These are phyloP conservation scores for Nicotiana tabacum DNA, from an alignment of 257 asterid species.

Conservation along the genomic window DNA sequence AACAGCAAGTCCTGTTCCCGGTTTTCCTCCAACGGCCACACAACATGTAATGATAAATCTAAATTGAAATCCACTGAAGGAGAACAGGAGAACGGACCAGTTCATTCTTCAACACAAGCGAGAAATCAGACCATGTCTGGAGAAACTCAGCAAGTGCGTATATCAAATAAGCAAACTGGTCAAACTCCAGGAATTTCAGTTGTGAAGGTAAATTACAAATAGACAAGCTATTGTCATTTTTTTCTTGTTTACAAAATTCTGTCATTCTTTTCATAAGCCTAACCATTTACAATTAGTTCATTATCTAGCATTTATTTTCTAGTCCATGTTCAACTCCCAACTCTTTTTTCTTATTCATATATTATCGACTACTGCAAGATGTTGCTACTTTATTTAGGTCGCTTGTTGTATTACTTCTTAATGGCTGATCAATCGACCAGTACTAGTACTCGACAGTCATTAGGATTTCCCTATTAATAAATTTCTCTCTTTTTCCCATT, in stretches of 20 bases:
- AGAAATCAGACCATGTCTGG: neutral
- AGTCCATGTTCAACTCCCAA: neutral
- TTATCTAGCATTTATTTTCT: neutral
- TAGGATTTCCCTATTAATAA: neutral
- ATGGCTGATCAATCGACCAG: neutral
- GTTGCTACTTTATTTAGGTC: neutral
- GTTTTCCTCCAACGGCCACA: neutral
- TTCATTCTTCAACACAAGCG: conserved; percentile 11
- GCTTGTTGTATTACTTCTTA: neutral
- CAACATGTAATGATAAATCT: neutral
- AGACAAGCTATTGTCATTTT: too few relatives aligned
- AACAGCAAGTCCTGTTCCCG: neutral
- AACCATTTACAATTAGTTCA: neutral
- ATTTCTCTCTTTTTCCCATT: neutral
- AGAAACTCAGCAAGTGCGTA: conserved; percentile 6
- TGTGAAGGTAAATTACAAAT: conserved; percentile 28
- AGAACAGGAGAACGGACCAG: conserved; percentile 1
- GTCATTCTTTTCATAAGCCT: too few relatives aligned
- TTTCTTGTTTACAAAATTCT: too few relatives aligned
- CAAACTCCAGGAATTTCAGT: conserved; percentile 5
- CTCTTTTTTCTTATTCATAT: neutral
- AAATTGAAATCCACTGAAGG: neutral
- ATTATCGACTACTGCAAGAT: neutral
- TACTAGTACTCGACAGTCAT: neutral
- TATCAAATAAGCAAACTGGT: neutral